Conservation (phyloP, 78 protist species). For the Corallochytrium limacisporum region DNA sequence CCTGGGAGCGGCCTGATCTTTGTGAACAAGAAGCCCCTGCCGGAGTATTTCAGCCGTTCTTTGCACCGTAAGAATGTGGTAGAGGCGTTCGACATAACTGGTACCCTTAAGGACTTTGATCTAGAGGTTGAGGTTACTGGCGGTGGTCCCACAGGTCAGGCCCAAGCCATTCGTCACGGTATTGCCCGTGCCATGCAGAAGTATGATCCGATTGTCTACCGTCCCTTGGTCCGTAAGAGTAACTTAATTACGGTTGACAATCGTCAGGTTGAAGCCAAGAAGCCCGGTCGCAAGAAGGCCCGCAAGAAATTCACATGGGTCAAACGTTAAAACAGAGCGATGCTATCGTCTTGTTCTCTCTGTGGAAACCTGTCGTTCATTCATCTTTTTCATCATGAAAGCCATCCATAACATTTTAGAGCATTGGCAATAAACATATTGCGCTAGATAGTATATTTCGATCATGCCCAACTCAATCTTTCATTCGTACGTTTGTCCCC, state of each 20-base stretch:
- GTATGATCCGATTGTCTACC: background rate
- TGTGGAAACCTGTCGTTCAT: too few relatives aligned
- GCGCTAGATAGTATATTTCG: too few relatives aligned
- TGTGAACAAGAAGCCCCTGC: too few relatives aligned
- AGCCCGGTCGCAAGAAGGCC: conserved; percentile 27
- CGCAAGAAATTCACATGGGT: conserved; percentile 18
- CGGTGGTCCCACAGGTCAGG: conserved; percentile 6
- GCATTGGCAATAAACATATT: too few relatives aligned
- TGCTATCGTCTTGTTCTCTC: background rate
- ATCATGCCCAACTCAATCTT: background rate
- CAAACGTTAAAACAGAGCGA: background rate
- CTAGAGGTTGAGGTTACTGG: background rate
- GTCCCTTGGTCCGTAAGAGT: background rate
- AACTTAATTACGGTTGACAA: background rate
- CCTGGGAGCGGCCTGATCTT: too few relatives aligned
- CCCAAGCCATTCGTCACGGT: background rate
- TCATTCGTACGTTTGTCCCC: background rate
- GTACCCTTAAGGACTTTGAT: background rate
- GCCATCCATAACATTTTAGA: too few relatives aligned
- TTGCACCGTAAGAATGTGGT: too few relatives aligned
- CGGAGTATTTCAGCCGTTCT: too few relatives aligned
- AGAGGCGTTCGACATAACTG: background rate
- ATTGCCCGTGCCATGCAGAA: background rate
- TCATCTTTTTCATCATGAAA: too few relatives aligned
- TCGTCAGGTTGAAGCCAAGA: conserved; percentile 17